Evolutionary conservation across 108 stramenopile species (phyloP).

Genomic region (Aurantiochytrium sp.): DNA sequence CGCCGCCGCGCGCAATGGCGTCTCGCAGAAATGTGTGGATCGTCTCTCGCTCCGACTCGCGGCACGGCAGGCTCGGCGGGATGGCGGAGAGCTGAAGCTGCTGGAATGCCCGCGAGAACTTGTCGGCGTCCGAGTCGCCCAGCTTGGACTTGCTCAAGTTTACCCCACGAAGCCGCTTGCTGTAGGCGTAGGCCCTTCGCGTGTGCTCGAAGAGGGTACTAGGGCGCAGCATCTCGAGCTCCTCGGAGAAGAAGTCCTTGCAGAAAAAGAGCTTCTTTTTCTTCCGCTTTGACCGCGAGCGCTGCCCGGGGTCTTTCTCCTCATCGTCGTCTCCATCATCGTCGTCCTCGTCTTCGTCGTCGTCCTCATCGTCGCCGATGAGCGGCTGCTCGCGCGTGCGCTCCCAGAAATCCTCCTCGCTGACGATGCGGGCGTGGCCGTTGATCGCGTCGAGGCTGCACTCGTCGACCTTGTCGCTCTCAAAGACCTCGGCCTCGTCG

Average conservation of each 20-base stretch:
- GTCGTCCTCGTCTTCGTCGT: neutral
- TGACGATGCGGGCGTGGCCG: neutral
- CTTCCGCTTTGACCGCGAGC: neutral
- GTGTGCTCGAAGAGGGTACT: neutral
- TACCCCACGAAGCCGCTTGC: neutral
- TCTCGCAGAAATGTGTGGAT: neutral
- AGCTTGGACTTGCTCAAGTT: no score
- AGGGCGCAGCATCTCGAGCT: neutral
- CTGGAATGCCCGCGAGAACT: neutral
- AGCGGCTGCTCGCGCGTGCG: neutral
- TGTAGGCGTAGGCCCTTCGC: neutral
- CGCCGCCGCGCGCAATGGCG: neutral
- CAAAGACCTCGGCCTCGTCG: neutral
- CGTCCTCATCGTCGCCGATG: neutral
- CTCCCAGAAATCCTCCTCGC: neutral
- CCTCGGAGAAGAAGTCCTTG: neutral
- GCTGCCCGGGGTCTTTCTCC: neutral
- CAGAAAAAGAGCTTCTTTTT: neutral
- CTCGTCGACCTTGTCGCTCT: neutral
- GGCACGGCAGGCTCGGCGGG: slow-evolving; percentile 27
- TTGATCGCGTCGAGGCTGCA: neutral
- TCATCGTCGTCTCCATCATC: neutral
- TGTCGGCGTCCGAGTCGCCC: neutral
- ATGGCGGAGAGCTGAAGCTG: slow-evolving; percentile 33
- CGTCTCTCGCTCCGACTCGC: slow-evolving; percentile 20